Conservation (phyloP, 768 basidiomycete genomes). For the Inosperma sp. region DNA sequence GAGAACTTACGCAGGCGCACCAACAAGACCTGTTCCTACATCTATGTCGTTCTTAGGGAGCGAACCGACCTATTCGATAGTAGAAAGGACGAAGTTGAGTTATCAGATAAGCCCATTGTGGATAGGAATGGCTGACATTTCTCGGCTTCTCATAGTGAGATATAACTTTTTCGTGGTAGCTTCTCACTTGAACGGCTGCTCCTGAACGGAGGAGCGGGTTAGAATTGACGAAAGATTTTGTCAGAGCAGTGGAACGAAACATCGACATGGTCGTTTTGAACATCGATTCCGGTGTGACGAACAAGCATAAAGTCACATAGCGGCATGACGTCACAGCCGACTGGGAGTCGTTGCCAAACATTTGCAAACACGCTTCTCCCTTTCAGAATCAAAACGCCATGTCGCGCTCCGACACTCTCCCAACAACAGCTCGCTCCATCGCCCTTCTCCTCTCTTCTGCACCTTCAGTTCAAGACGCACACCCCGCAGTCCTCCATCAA, state of each 20-base stretch:
- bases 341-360: not conserved
- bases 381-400: constrained; percentile 18
- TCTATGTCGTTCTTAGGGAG: constrained; percentile 87
- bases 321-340: constrained; percentile 5
- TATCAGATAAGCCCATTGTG: constrained; percentile 53
- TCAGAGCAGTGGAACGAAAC: constrained; percentile 43
- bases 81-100: constrained; percentile 17
- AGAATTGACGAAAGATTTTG: constrained; percentile 46
- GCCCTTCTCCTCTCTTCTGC: constrained; percentile 80
- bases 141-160: constrained; percentile 96
- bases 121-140: constrained; percentile 66
- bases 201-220: constrained; percentile 34
- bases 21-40: constrained; percentile 97
- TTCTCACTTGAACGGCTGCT: constrained; percentile 43
- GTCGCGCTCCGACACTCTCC: constrained; percentile 60
- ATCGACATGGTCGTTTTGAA: no score
- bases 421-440: constrained; percentile 81
- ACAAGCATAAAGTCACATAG: no score
- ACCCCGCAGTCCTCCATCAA: constrained; percentile 82
- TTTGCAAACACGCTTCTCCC: not conserved
- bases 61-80: constrained; percentile 75
- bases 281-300: no score
- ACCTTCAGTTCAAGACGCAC: constrained; percentile 79
- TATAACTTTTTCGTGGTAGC: constrained; percentile 95
- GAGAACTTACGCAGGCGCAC: constrained; percentile 83